Base-by-base conservation (phyloP, 2,329 filamentous ascomycete genomes). In the Colletotrichum tabaci region DNA sequence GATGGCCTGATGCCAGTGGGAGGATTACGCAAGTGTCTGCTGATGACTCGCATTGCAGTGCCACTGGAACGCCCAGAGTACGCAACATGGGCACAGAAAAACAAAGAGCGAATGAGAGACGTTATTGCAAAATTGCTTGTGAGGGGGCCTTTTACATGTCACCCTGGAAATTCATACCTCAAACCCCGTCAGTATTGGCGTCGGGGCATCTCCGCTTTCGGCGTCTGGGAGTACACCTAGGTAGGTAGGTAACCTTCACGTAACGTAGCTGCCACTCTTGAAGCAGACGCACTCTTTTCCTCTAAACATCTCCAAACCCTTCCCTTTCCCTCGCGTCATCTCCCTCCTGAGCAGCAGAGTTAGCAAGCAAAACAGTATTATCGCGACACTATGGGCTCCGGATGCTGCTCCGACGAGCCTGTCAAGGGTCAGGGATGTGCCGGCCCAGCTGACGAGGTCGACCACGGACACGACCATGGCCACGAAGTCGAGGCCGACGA, bases 401-500 rank as follows among this genome's bases (percentile, higher is more conserved):
- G 66, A 52, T 74, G 73, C 56, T 74, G 73, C 60, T 74, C 73
- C 38, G 71, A 67, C 15, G 66, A 50, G n/a, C 53, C 62, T 47
- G 62, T 40, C 47, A 66, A 70, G 62, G 55, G 47, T 16, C 62
- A 61, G 12, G 47, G 40, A 18, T 65, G 61, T 38, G 35, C 46
- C 35, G 53, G 67, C 12, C 62, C 67, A 49, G 57, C 55, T 12
- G 61, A 42, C 18, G 55, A 49, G 8, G 40, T 35, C 30, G 38
- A 66, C 16, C 57, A 42, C n/a, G 58, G 53, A 9, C 72, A 70
- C 35, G 58, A 18, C 7, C 26, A 69, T 26, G 50, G 50, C 15
- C 56, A 53, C 21, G 60, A 49, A 9, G 35, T 38, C 61, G 60
- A 52, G 30, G 23, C 26, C n/a, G 57, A 26, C 5, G 57, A 35